A percentile compares a stretch with the other conserved stretches of the same genome.
These are phyloP conservation scores for Tuctoria greenei DNA, from an alignment of 176 grass and related monocot genomes.

Conservation along the genomic window DNA sequence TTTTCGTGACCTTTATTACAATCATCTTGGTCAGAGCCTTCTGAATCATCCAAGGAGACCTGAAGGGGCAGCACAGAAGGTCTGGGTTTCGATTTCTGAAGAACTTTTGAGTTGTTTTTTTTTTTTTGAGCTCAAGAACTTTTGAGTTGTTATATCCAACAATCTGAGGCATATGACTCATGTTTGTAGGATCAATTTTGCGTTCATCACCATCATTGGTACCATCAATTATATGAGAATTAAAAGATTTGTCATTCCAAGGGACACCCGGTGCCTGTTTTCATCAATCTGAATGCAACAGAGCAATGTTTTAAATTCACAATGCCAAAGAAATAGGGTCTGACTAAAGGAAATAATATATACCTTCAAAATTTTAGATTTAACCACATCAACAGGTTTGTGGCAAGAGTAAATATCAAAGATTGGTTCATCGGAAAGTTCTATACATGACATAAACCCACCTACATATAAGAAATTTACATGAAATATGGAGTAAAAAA, in stretches of 20 bases:
- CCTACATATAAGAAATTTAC: conserved; percentile 51
- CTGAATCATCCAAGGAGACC: conserved; percentile 70
- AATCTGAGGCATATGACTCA: too few species aligned
- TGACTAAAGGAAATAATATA: too few species aligned
- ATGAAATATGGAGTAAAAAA: conserved; percentile 15
- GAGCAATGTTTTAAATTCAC: too few species aligned
- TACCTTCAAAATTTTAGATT: conserved; percentile 89
- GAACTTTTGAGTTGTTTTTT: conserved; percentile 36
- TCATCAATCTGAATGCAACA: too few species aligned
- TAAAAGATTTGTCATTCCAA: too few species aligned
- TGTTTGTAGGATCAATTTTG: too few species aligned
- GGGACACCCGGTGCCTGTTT: too few species aligned
- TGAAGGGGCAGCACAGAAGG: conserved; percentile 67
- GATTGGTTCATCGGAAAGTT: conserved; percentile 83
- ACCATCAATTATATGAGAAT: too few species aligned
- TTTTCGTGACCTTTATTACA: conserved; percentile 30
- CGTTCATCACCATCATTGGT: too few species aligned
- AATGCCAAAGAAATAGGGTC: too few species aligned
- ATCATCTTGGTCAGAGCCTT: too few species aligned
- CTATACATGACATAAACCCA: conserved; percentile 91
- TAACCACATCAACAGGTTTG: conserved; percentile 72
- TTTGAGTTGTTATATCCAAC: conserved; percentile 45
- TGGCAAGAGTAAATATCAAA: conserved; percentile 63
- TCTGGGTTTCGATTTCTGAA: conserved; percentile 41
- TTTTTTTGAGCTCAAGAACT: too few species aligned